Base-by-base conservation (phyloP, 1,139 yeast genomes). In the Pichiaceae sp. region DNA sequence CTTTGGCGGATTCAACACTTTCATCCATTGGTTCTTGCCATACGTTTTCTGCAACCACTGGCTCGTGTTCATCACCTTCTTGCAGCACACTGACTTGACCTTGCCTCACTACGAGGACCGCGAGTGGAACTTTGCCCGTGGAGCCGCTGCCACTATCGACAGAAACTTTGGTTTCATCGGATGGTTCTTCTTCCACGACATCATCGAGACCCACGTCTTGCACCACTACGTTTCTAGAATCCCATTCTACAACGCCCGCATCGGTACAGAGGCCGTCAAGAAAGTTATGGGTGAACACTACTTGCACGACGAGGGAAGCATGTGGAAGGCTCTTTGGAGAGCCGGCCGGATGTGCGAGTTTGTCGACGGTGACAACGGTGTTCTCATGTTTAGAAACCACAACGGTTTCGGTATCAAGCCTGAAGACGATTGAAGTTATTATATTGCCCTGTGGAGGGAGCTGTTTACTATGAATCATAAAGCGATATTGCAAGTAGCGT, bases 61-160 rank as follows among this genome's bases (percentile, higher is more conserved):
- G 81, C 62, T 75, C 48, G 81, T 74, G 27, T 73, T 75, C 50
- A 72, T 75, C 45, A 75, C 81, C 24, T 75, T 59, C 53, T 66
- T 75, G 50, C 81, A 75, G 60, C 81, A 75, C 53, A 68, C 80
- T 11, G 78, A 74, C 49, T 66, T 74, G 21, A 48, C 63, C 30
- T 64, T 75, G 67, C 79, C 81, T 31, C 81, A 75, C 54, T 75
- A 75, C 53, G 69, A 68, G 42, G 68, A 70, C 40, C 49, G 57
- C 31, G 75, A 73, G 56, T 75, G 81, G 81, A 74, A 66, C 38
- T 75, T 75, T 50, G 79, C 79, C 29, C 66, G 78, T 58, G 81
- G 81, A 52, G 81, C 81, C 31, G 80, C 80, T 42, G 75, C 79
- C 32, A 75, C 81, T 36, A 72, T 75, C 42, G 81, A 75, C 52